Conservation (phyloP, 441 rosid genomes). For the Kokia cookei region DNA sequence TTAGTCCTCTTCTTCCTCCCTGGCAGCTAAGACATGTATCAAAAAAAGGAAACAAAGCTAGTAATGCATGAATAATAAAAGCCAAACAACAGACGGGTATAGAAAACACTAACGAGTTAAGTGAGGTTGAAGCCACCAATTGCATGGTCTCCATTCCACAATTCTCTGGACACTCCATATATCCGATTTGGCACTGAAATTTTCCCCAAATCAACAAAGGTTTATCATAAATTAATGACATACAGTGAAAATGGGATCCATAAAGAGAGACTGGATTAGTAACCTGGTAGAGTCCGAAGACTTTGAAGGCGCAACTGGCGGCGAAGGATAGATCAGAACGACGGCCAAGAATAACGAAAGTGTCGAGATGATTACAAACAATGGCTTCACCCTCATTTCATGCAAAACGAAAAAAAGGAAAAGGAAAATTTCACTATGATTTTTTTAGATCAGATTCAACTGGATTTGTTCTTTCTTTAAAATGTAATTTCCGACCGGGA, state of each 20-base stretch:
- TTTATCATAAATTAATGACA: background rate
- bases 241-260: background rate
- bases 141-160: slow-evolving; percentile 91
- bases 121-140: slow-evolving; percentile 81
- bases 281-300: slow-evolving; percentile 15
- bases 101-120: slow-evolving; percentile 38
- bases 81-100: background rate
- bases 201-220: background rate
- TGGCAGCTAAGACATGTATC: background rate
- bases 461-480: background rate
- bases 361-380: slow-evolving; percentile 40
- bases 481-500: background rate
- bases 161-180: slow-evolving; percentile 79
- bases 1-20: background rate
- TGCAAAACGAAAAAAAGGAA: background rate
- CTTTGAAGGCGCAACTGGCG: slow-evolving; percentile 20
- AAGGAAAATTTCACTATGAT: background rate
- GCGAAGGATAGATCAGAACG: slow-evolving; percentile 46
- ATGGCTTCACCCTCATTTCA: slow-evolving; percentile 36
- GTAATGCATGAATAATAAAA: background rate
- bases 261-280: background rate
- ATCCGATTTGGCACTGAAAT: slow-evolving; percentile 36
- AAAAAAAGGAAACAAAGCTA: background rate
- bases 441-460: background rate
- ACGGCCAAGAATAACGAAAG: slow-evolving; percentile 53